Evolutionary conservation across 2,329 filamentous ascomycete species (phyloP), one percentile per base, ranked within the genome.

Genomic region (Colletotrichum siamense): DNA sequence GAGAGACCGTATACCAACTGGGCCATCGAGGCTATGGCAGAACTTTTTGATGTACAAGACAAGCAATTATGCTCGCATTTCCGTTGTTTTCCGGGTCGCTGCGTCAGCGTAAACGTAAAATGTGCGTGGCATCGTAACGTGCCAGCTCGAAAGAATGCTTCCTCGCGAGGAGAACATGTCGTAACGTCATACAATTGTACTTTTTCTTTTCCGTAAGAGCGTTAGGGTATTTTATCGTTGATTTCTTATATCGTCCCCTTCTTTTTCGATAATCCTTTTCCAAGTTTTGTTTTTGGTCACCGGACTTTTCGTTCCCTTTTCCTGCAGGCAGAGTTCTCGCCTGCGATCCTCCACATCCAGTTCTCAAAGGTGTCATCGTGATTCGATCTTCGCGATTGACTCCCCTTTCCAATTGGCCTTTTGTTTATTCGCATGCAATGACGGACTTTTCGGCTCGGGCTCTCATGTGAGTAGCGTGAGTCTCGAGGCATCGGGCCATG

Each of bases 401-500:
- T 28, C 24, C 8, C 10, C 15, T 66, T 8, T n/a, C 18, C 16
- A 26, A 9, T 32, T 10, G 26, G 18, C 36, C 6, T 12, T 52
- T 18, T 12, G 8, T 52, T 82, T 79, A 87, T 77, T 87, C 85
- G 78, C 82, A 82, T 18, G 85, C 82, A 62, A 87, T 63, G 24
- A 90, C 82, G 0, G 90, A 92, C 78, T 87, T 90, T 79, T 91
- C 89, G 5, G 90, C 89, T 63, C 90, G 85, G 4, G 83, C 84
- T 63, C 87, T 87, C 85, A 90, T 88, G 75, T 89, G 86, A 72
- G 85, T 87, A 2, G 90, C 89, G 69, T 92, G 90, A 24, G 86
- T 87, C 77, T 92, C 89, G 22, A 92, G 85, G 77, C 89, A 91
- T 67, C 86, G 86, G 2, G 89, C 87, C 85, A 91, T 91, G 32